phyloP scores from a whole-genome alignment of 2,329 filamentous ascomycete species.

The Colletotrichum musae region DNA sequence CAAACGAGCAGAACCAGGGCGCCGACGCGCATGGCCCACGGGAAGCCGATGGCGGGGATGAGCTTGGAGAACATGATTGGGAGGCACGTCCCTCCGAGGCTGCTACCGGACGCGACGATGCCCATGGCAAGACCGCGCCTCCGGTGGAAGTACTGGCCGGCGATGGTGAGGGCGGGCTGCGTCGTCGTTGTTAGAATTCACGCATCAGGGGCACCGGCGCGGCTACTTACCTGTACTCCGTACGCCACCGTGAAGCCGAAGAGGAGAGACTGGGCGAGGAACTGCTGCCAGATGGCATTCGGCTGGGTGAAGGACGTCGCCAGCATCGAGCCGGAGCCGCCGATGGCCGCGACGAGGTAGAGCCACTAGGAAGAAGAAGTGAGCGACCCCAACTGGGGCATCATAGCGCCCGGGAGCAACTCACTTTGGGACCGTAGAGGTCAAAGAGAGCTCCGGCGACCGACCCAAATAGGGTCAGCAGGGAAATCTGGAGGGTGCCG shows the following conservation, averaged over 20 bases:
- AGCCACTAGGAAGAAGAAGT: constrained; percentile 11
- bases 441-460: constrained; percentile 59
- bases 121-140: constrained; percentile 68
- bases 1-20: constrained; percentile 59
- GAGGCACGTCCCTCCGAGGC: constrained; percentile 69
- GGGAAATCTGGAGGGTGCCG: constrained; percentile 57
- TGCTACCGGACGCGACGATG: constrained; percentile 66
- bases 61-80: constrained; percentile 73
- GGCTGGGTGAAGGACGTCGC: constrained; percentile 35
- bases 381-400: neutral
- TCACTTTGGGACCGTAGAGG: constrained; percentile 41
- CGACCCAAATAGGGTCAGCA: constrained; percentile 56
- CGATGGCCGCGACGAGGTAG: constrained; percentile 33
- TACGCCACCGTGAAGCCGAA: constrained; percentile 37
- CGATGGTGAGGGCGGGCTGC: constrained; percentile 32
- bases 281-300: constrained; percentile 52
- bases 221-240: constrained; percentile 23
- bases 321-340: constrained; percentile 29
- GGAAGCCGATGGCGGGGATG: constrained; percentile 61
- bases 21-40: constrained; percentile 64
- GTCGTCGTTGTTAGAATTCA: no score
- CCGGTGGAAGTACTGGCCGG: constrained; percentile 55
- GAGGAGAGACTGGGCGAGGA: constrained; percentile 54
- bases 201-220: no score
- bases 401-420: neutral